phyloP scores from a whole-genome alignment of 345 rosid genomes.

The Pugionium cornutum region DNA sequence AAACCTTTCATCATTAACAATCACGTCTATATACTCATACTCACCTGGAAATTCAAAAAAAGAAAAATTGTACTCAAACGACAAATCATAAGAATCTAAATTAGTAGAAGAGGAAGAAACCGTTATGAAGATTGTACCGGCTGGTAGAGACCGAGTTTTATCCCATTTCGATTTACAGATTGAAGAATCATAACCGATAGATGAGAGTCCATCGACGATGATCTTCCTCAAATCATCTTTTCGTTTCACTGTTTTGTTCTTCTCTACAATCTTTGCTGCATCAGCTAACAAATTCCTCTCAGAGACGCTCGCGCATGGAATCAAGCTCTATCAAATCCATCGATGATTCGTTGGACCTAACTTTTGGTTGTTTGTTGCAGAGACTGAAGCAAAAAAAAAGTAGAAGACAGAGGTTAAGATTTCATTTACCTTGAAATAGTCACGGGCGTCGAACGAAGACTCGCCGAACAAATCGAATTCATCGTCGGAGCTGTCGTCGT shows the following conservation, averaged over 20 bases:
- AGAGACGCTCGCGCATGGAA: constrained; percentile 55
- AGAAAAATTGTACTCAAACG: background rate
- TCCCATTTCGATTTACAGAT: constrained; percentile 96
- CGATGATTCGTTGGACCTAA: constrained; percentile 6
- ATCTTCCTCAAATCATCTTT: constrained; percentile 70
- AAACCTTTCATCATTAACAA: constrained; percentile 59
- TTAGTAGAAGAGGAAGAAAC: background rate
- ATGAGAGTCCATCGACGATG: constrained; percentile 52
- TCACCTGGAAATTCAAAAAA: constrained; percentile 54
- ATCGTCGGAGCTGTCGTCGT: constrained; percentile 76
- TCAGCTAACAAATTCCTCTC: constrained; percentile 76
- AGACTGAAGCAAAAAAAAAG: background rate
- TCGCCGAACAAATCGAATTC: constrained; percentile 65
- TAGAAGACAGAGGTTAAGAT: no score
- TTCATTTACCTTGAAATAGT: constrained; percentile 62
- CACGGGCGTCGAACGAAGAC: constrained; percentile 48
- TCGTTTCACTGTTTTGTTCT: constrained; percentile 60
- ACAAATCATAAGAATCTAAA: background rate
- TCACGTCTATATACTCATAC: constrained; percentile 83
- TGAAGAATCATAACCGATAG: constrained; percentile 67
- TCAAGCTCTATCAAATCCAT: constrained; percentile 56
- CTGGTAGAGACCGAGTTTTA: constrained; percentile 60
- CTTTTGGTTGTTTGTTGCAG: background rate
- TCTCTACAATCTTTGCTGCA: constrained; percentile 64
- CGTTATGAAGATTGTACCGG: constrained; percentile 49